Percentiles rank a stretch among this genome's conserved stretches.
These are phyloP conservation scores for Terana coerulea DNA, from an alignment of 768 basidiomycete genomes.

Conservation along the genomic window DNA sequence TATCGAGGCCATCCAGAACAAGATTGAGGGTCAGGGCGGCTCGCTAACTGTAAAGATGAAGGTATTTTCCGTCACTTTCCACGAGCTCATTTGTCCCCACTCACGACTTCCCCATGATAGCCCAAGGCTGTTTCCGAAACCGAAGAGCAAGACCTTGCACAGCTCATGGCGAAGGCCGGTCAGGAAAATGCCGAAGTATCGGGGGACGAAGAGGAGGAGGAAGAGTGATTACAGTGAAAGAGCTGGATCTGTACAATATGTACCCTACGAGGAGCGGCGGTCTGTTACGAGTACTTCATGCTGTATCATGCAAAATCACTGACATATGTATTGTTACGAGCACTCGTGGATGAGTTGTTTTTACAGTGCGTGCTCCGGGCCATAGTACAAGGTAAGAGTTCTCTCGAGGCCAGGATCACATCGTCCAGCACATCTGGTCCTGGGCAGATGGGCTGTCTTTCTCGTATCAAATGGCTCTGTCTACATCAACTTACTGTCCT, in stretches of 20 bases:
- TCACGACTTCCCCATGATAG: slow-evolving; percentile 35
- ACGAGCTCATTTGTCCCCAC: not conserved
- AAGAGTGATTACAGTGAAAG: too few relatives aligned
- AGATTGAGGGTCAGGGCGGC: slow-evolving; percentile 84
- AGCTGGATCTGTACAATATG: too few relatives aligned
- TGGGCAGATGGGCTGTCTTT: too few relatives aligned
- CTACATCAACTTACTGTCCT: too few relatives aligned
- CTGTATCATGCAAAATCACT: slow-evolving; percentile 3
- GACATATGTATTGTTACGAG: slow-evolving; percentile 1
- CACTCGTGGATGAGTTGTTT: too few relatives aligned
- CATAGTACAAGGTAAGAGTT: slow-evolving; percentile 45
- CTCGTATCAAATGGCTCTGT: too few relatives aligned
- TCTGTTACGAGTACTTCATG: slow-evolving; percentile 2
- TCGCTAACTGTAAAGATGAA: slow-evolving; percentile 94
- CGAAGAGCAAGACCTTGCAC: slow-evolving; percentile 95
- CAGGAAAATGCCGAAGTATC: slow-evolving; percentile 95
- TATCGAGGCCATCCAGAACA: slow-evolving; percentile 82
- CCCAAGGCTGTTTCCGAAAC: slow-evolving; percentile 98
- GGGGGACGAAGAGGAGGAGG: slow-evolving; percentile 89
- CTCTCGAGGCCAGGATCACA: too few relatives aligned
- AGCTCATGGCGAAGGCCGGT: slow-evolving; percentile 93
- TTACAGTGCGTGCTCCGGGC: slow-evolving; percentile 44
- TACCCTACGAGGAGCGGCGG: too few relatives aligned
- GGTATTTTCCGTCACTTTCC: slow-evolving; percentile 37
- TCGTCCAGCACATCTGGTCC: too few relatives aligned